A percentile compares a stretch with the other conserved stretches of the same genome.
Evolutionary conservation across 2,329 filamentous ascomycete genomes (phyloP).

Genomic region (Huntiella savannae): DNA sequence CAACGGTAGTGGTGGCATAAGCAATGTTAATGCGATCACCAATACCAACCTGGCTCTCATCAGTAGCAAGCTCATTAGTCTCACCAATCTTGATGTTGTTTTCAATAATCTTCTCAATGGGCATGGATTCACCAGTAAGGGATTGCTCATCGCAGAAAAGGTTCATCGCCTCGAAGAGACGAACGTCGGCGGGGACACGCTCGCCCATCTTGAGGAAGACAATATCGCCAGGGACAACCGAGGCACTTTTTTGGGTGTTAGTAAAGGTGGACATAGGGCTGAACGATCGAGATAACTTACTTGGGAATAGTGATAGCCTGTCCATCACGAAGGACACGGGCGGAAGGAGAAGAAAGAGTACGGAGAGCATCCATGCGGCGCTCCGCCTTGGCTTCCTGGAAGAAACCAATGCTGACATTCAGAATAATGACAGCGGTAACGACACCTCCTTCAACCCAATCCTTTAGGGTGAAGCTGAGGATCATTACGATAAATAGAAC

Average conservation of each 20-base stretch:
- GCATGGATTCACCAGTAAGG: slow-evolving; percentile 57
- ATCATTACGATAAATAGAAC: slow-evolving; percentile 63
- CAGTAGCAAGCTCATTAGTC: slow-evolving; percentile 26
- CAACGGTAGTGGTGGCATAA: slow-evolving; percentile 55
- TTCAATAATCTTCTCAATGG: slow-evolving; percentile 45
- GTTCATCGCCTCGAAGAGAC: slow-evolving; percentile 56
- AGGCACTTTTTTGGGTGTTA: slow-evolving; percentile 23
- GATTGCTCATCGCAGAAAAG: slow-evolving; percentile 61
- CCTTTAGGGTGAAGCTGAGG: slow-evolving; percentile 45
- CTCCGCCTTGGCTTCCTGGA: slow-evolving; percentile 44
- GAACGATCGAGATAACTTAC: slow-evolving; percentile 21
- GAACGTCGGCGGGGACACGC: slow-evolving; percentile 54
- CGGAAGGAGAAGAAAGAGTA: slow-evolving; percentile 42
- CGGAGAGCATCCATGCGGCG: slow-evolving; percentile 47
- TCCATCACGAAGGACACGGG: slow-evolving; percentile 41
- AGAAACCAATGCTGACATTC: slow-evolving; percentile 50
- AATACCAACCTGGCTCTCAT: slow-evolving; percentile 37
- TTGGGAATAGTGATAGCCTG: slow-evolving; percentile 37
- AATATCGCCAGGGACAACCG: slow-evolving; percentile 55
- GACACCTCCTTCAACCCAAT: slow-evolving; percentile 49
- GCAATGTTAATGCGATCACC: slow-evolving; percentile 58
- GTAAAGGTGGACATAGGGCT: neutral
- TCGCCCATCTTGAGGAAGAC: slow-evolving; percentile 50
- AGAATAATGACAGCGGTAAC: slow-evolving; percentile 48
- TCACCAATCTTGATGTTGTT: slow-evolving; percentile 26